phyloP scores from a whole-genome alignment of 257 asterid genomes.

The Solanum phureja region DNA sequence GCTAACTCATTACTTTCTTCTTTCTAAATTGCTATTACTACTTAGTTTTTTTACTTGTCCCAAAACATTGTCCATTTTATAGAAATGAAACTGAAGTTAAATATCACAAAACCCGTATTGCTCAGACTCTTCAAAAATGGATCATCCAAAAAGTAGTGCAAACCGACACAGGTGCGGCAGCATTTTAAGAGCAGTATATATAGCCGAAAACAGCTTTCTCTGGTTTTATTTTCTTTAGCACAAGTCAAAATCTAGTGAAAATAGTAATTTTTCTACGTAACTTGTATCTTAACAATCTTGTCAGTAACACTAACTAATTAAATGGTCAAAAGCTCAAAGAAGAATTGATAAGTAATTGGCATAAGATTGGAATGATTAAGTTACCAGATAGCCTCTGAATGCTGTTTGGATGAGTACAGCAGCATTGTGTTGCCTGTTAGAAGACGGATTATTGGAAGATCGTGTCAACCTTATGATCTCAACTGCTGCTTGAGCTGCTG shows the following conservation, averaged over 20 bases:
- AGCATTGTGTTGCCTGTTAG: constrained; percentile 36
- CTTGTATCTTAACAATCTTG: background rate
- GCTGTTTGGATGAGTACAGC: constrained; percentile 75
- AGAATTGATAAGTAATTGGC: background rate
- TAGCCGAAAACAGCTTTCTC: background rate
- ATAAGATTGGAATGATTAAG: background rate
- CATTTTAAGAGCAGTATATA: background rate
- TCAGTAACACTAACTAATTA: background rate
- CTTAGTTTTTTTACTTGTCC: background rate
- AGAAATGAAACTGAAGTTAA: background rate
- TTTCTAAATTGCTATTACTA: background rate
- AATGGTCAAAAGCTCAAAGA: background rate
- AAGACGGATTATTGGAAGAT: constrained; percentile 13
- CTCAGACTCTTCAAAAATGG: background rate
- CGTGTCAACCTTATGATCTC: constrained; percentile 60
- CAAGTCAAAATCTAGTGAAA: background rate
- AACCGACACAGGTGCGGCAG: background rate
- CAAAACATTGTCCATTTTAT: background rate
- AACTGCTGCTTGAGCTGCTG: constrained; percentile 47
- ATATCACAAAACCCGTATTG: background rate
- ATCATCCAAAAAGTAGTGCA: background rate
- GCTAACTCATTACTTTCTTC: background rate
- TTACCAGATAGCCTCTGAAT: constrained; percentile 70
- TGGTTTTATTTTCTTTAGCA: background rate
- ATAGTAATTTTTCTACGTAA: background rate